Percentiles rank a stretch among this genome's conserved stretches.
These are phyloP conservation scores for Macrophomina tecta DNA, from an alignment of 2,329 filamentous ascomycete genomes.

Conservation along the genomic window DNA sequence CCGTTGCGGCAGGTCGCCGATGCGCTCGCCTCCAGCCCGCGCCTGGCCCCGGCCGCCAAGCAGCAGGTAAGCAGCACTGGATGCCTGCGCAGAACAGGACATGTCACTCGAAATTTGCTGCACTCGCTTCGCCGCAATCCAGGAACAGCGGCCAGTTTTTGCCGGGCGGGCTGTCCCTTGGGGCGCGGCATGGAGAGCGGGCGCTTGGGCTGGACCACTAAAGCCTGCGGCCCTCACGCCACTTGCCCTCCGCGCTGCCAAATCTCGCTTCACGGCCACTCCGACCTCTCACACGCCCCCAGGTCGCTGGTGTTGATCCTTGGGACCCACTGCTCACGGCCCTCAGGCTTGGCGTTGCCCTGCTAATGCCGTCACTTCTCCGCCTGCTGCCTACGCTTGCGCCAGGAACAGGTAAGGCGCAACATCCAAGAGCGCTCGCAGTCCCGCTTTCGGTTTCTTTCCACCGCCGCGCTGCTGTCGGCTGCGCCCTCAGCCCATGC, in stretches of 20 bases:
- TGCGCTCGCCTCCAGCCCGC: neutral
- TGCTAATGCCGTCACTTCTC: slow-evolving; percentile 4
- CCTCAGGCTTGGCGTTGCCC: neutral
- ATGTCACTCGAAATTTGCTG: neutral
- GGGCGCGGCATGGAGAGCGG: neutral
- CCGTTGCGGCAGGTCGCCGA: neutral
- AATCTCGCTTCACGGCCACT: neutral
- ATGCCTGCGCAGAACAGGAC: neutral
- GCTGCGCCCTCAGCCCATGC: slow-evolving; percentile 3
- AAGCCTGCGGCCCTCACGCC: slow-evolving; percentile 5
- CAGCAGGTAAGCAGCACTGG: neutral
- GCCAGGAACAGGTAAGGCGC: slow-evolving; percentile 17
- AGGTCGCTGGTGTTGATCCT: neutral
- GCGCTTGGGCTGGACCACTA: slow-evolving; percentile 14
- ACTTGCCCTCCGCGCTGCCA: neutral
- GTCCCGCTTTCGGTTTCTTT: neutral
- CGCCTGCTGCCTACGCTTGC: slow-evolving; percentile 20
- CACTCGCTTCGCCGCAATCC: neutral
- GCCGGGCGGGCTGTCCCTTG: neutral
- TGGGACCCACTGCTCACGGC: neutral
- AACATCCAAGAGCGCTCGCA: neutral
- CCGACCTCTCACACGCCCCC: neutral
- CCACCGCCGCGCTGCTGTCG: neutral
- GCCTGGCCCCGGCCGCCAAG: neutral
- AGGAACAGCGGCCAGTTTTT: neutral